These are phyloP conservation scores for Geosmithia morbida DNA, from an alignment of 2,329 filamentous ascomycete species.

Conservation along the genomic window DNA sequence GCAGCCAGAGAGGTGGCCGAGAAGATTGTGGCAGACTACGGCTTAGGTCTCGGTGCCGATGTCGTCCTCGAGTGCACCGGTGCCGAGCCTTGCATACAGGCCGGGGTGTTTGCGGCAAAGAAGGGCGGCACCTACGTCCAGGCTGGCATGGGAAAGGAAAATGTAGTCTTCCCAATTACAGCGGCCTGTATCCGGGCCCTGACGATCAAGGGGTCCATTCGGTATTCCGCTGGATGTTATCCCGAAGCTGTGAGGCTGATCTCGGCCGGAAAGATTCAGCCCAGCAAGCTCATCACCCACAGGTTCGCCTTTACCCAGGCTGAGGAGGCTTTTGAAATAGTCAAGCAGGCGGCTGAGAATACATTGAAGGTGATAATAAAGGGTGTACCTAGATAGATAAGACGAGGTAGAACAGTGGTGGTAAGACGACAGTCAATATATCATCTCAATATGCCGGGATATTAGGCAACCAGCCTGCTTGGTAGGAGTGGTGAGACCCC, in stretches of 20 bases:
- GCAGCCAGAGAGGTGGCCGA: neutral
- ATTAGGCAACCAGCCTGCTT: too few species aligned
- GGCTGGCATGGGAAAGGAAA: constrained; percentile 43
- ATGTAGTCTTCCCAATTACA: constrained; percentile 37
- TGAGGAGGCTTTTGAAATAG: too few species aligned
- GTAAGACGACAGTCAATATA: too few species aligned
- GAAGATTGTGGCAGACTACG: neutral
- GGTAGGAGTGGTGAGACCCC: too few species aligned
- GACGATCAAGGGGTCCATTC: constrained; percentile 32
- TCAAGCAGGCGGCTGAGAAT: too few species aligned
- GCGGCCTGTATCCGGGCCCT: constrained; percentile 31
- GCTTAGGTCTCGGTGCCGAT: constrained; percentile 2
- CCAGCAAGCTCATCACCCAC: too few species aligned
- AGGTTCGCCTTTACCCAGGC: too few species aligned
- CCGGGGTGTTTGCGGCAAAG: constrained; percentile 14
- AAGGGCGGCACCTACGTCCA: constrained; percentile 38
- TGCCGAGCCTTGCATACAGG: constrained; percentile 6
- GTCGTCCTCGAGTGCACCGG: constrained; percentile 8
- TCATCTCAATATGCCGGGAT: too few species aligned
- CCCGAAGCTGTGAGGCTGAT: constrained; percentile 32
- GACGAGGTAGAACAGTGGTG: too few species aligned
- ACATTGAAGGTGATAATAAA: too few species aligned
- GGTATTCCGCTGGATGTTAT: constrained; percentile 35
- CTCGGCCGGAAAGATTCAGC: constrained; percentile 26
- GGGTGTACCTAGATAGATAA: too few species aligned